phyloP scores from a whole-genome alignment of 768 basidiomycete species.

The Kwoniella sp. region DNA sequence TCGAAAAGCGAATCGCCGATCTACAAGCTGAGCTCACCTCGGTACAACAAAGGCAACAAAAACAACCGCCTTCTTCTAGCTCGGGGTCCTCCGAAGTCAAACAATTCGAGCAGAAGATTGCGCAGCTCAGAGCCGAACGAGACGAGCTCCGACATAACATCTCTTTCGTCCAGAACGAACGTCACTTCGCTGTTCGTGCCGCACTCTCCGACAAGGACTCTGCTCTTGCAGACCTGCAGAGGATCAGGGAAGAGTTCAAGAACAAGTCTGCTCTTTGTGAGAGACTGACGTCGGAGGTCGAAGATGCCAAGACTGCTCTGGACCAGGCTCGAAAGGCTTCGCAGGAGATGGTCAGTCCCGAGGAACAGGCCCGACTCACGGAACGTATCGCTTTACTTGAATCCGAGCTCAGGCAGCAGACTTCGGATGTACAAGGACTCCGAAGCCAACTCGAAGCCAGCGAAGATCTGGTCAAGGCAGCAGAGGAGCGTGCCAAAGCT shows the following conservation, averaged over 20 bases:
- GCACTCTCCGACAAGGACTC: slow-evolving; percentile 36
- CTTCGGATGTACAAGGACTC: neutral
- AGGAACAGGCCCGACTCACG: slow-evolving; percentile 3
- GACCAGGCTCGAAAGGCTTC: neutral
- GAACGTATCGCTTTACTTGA: slow-evolving; percentile 3
- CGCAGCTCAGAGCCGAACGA: slow-evolving; percentile 51
- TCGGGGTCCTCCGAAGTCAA: slow-evolving; percentile 1
- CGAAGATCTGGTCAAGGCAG: neutral
- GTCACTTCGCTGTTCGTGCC: slow-evolving; percentile 43
- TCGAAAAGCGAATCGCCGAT: slow-evolving; percentile 18
- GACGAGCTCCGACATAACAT: slow-evolving; percentile 50
- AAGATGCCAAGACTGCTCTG: neutral
- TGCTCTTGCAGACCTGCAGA: slow-evolving; percentile 32
- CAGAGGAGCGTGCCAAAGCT: neutral
- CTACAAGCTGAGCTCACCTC: slow-evolving; percentile 20
- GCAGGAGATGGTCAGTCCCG: neutral
- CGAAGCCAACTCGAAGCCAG: neutral
- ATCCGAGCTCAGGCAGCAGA: slow-evolving; percentile 3
- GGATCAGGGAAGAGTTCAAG: slow-evolving; percentile 27
- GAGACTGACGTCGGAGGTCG: slow-evolving; percentile 4
- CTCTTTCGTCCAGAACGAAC: slow-evolving; percentile 50
- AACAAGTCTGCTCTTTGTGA: slow-evolving; percentile 1
- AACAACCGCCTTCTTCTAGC: neutral
- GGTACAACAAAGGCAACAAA: neutral
- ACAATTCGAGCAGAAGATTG: slow-evolving; percentile 36